These are phyloP conservation scores for Mycena kentingensis DNA, from an alignment of 768 basidiomycete genomes.

Conservation along the genomic window DNA sequence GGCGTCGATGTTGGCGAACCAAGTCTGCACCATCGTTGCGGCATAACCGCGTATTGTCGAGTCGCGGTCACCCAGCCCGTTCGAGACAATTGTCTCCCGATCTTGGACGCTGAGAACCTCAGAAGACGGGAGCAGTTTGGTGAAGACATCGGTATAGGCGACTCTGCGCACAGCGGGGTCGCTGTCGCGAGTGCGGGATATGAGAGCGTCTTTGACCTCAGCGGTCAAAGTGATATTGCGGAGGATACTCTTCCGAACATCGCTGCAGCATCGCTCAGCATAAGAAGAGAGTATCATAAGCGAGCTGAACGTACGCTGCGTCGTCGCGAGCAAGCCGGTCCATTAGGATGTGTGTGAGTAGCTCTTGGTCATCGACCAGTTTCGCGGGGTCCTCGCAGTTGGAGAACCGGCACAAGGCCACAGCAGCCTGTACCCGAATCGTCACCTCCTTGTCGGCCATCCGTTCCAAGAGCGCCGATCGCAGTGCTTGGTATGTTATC, in stretches of 20 bases:
- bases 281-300: not conserved
- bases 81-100: conserved; percentile 73
- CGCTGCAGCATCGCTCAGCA: conserved; percentile 45
- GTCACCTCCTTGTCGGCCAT: conserved; percentile 75
- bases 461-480: conserved; percentile 66
- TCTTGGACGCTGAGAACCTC: conserved; percentile 67
- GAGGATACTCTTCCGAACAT: conserved; percentile 82
- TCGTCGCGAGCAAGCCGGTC: too few relatives aligned
- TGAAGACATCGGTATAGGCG: conserved; percentile 66
- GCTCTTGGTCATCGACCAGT: conserved; percentile 51
- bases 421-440: conserved; percentile 78
- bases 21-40: conserved; percentile 66
- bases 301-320: conserved; percentile 57
- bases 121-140: conserved; percentile 56
- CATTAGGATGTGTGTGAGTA: conserved; percentile 70
- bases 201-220: conserved; percentile 61
- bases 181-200: conserved; percentile 77
- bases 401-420: conserved; percentile 77
- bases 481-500: conserved; percentile 67
- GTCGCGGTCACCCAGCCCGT: conserved; percentile 89
- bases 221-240: conserved; percentile 65
- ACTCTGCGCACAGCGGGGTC: conserved; percentile 75
- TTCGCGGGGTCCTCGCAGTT: conserved; percentile 67
- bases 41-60: conserved; percentile 70
- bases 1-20: conserved; percentile 63